A percentile compares a stretch with the other conserved stretches of the same genome.
Evolutionary conservation across 129 eudicot genomes (phyloP).

Genomic region (Flaveria sonorensis): DNA sequence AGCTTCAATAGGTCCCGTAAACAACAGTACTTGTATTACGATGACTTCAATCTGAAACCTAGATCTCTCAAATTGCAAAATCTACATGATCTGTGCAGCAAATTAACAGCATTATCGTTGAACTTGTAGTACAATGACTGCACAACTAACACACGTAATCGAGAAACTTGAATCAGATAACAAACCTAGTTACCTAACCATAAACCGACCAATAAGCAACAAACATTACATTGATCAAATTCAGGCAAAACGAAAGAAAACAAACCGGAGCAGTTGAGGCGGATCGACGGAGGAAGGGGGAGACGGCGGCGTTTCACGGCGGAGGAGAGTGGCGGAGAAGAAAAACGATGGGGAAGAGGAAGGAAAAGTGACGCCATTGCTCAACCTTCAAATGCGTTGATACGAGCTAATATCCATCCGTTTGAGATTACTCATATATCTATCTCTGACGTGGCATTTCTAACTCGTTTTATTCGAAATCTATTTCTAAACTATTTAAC

Average conservation of each 20-base stretch:
- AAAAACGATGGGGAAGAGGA: slow-evolving; percentile 31
- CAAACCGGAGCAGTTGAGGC: slow-evolving; percentile 62
- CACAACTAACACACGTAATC: too few species aligned
- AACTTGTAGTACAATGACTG: too few species aligned
- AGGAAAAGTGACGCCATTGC: slow-evolving; percentile 51
- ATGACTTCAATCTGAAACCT: slow-evolving; percentile 10
- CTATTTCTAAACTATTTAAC: too few species aligned
- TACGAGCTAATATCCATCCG: slow-evolving; percentile 43
- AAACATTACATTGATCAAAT: neutral
- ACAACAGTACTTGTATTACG: too few species aligned
- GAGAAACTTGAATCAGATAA: too few species aligned
- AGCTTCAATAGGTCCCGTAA: too few species aligned
- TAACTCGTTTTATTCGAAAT: neutral
- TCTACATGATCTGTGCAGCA: neutral
- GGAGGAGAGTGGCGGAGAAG: slow-evolving; percentile 26
- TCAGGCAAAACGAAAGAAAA: neutral
- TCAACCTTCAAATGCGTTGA: slow-evolving; percentile 12
- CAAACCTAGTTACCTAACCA: too few species aligned
- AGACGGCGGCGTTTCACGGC: slow-evolving; percentile 13
- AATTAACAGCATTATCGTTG: too few species aligned
- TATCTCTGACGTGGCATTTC: slow-evolving; percentile 43
- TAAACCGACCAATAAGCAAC: too few species aligned
- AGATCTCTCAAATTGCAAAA: neutral
- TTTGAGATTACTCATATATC: slow-evolving; percentile 26
- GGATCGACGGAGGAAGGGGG: slow-evolving; percentile 31